These are phyloP conservation scores for Mycena rebaudengoi DNA, from an alignment of 768 basidiomycete genomes.

Conservation along the genomic window DNA sequence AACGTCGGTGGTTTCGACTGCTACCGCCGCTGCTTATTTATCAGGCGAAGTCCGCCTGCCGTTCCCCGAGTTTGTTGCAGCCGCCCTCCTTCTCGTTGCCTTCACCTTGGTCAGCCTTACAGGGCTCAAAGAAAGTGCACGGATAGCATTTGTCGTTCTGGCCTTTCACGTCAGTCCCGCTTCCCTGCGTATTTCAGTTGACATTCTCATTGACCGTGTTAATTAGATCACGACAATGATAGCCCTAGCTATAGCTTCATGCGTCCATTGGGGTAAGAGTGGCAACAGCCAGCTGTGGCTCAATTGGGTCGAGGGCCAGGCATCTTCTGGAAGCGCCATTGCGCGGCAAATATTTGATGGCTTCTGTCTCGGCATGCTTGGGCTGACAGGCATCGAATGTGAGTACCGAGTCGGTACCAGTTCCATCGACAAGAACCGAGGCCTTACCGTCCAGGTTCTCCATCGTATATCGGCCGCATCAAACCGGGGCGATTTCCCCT, in stretches of 20 bases:
- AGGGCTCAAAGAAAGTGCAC: constrained; percentile 70
- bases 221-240: constrained; percentile 74
- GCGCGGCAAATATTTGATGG: constrained; percentile 67
- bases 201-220: too few species aligned
- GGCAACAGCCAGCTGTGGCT: constrained; percentile 57
- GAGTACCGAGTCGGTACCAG: constrained; percentile 16
- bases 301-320: constrained; percentile 61
- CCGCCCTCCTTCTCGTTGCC: constrained; percentile 60
- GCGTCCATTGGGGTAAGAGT: constrained; percentile 57
- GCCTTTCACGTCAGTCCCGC: constrained; percentile 61
- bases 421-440: neutral
- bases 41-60: constrained; percentile 68
- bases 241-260: constrained; percentile 57
- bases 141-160: constrained; percentile 65
- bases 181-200: too few species aligned
- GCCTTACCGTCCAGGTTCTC: constrained; percentile 50
- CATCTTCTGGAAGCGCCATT: constrained; percentile 40
- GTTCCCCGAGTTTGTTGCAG: constrained; percentile 61
- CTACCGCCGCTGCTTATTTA: constrained; percentile 75
- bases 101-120: constrained; percentile 64
- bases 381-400: constrained; percentile 80
- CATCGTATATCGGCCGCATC: constrained; percentile 71
- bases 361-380: constrained; percentile 75
- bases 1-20: constrained; percentile 76
- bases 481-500: constrained; percentile 61